Base-by-base conservation (phyloP, 305 asterid genomes). In the Solanum chacoense region DNA sequence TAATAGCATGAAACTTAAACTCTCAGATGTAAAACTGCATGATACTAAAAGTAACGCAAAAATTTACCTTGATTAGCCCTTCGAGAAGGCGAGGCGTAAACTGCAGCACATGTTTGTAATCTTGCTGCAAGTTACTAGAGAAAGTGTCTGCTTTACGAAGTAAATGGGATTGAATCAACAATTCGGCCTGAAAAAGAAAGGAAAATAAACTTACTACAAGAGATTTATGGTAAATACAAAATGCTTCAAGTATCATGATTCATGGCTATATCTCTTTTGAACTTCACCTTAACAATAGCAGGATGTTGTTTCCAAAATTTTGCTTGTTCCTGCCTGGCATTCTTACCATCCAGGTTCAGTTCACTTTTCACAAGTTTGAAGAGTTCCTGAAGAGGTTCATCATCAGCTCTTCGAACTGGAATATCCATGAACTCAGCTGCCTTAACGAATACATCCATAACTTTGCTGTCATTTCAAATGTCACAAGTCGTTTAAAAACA, bases 271-370 rank as follows among this genome's bases (percentile, higher is more conserved):
- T 85, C 81, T 86, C 88, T 37, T 71, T 24, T 42, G 22, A 34
- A 55, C 20, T 86, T 86, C 79, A 95, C 99, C 98, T 97, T 97
- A 91, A 95, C 93, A 89, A 92, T 91, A 42, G 97, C 94, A 1
- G 99, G 98, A 89, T 95, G 98, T 93, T 93, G 98, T 94, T 95
- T 95, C 98, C 98, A 97, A 91, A 94, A 97, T 91, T 96, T 97
- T 37, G 97, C 94, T 91, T 96, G 99, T 88, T 97, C 99, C 91
- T 93, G 97, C 80, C 91, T 96, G 22, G 90, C 92, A 90, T 92
- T 97, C 94, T 96, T 96, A 29, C 94, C 94, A 84, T 96, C 98
- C 90, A 94, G 89, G 93, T 92, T 95, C 90, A 97, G 88, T 91
- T 97, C 99, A 77, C 93, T 93, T 91, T 94, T 93, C 29, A 96